Base-by-base conservation (phyloP, 352 stramenopile species). In the Phytophthora megakarya region DNA sequence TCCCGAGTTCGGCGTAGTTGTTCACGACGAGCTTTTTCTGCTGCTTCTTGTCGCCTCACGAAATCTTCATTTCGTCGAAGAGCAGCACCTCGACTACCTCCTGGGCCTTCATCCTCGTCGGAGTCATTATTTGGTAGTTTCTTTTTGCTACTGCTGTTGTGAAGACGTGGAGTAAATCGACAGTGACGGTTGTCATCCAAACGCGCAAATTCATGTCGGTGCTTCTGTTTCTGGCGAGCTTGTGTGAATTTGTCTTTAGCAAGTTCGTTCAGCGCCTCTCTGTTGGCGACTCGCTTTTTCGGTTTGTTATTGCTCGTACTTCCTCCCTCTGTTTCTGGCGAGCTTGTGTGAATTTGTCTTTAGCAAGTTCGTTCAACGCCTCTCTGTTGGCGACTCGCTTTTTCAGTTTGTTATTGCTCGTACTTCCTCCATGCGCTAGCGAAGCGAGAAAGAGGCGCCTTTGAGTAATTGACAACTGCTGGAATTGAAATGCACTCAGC, bases 11-110 rank as follows among this genome's bases (percentile, higher is more conserved):
- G 79, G 0, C 81, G 81, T 25, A 92, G 68, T 22, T 78, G 66
- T 33, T 92, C 83, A 1, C 52, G 70, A 23, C 80, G 76, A 25
- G 81, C 83, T 43, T 80, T 72, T 57, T 92, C 83, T 8, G 81
- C 65, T 28, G 84, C 84, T 39, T 92, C 84, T 78, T 90, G 90
- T 22, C 81, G 84, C 0, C 81, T 80, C 42, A 92, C 72, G 45
- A 92, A 89, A 52, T 89, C 83, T 40, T 89, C 73, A 23, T 67
- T 76, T 1, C 73, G 67, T 40, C 55, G 53, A 39, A 55, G 33
- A 19, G 51, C 47, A 11, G 45, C 66, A 15, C 46, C 53, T 55
- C 47, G 58, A 67, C 63, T 53, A 55, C 66, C 48, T 61, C 61
- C 43, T 42, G 49, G 54, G 0, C 66, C 70, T 18, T 67, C 69